These are phyloP conservation scores for Endocladia muricata DNA, from an alignment of 31 red algal species.

Conservation along the genomic window DNA sequence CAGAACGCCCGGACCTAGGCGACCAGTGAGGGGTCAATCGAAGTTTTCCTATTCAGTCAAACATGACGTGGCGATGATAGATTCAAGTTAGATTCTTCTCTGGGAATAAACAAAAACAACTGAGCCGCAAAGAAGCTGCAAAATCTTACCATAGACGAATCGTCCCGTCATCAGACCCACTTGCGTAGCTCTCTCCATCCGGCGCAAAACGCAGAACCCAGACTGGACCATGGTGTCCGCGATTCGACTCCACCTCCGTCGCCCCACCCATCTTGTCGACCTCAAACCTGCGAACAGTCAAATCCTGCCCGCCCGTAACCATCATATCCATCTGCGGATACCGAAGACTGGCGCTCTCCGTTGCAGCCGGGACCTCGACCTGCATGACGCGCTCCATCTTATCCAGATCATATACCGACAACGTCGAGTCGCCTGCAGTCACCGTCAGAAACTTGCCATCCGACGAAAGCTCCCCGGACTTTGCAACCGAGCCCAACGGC, in stretches of 20 bases:
- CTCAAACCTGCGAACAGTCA: constrained; percentile 65
- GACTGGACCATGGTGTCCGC: constrained; percentile 94
- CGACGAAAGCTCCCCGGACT: constrained; percentile 68
- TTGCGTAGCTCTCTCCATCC: constrained; percentile 83
- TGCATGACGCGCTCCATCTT: constrained; percentile 63
- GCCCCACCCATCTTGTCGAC: constrained; percentile 15
- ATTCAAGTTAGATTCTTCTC: too few relatives aligned
- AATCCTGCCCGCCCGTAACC: constrained; percentile 83
- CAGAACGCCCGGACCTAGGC: constrained; percentile 23
- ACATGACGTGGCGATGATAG: background rate
- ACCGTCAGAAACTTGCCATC: constrained; percentile 78
- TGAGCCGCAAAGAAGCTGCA: background rate
- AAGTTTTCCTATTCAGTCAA: constrained; percentile 53
- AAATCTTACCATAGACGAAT: constrained; percentile 91
- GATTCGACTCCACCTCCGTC: constrained; percentile 53
- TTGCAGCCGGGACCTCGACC: constrained; percentile 52
- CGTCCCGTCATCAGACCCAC: constrained; percentile 89
- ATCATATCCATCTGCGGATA: constrained; percentile 76
- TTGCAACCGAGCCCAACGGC: constrained; percentile 57
- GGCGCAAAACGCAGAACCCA: constrained; percentile 87
- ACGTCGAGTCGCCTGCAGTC: constrained; percentile 54
- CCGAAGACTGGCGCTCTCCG: constrained; percentile 72
- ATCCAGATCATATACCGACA: constrained; percentile 70
- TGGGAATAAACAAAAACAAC: background rate
- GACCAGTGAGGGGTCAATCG: constrained; percentile 63